A percentile compares a stretch with the other conserved stretches of the same genome.
These are phyloP conservation scores for Sonneratia caseolaris DNA, from an alignment of 345 rosid genomes.

Conservation along the genomic window DNA sequence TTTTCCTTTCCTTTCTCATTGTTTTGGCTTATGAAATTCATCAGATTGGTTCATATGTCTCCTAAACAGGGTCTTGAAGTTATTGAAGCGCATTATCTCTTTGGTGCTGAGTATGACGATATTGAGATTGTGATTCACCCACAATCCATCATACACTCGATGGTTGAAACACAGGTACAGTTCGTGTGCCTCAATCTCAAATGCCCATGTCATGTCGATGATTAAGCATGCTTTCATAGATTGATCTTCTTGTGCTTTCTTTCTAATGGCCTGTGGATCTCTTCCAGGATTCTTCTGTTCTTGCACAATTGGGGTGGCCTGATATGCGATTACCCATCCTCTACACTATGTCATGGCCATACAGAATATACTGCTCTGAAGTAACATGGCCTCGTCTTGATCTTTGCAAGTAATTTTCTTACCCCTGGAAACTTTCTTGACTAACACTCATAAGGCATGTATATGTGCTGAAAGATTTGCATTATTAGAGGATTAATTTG, in stretches of 20 bases:
- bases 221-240: neutral
- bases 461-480: neutral
- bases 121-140: conserved; percentile 93
- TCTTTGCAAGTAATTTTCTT: conserved; percentile 67
- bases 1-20: conserved; percentile 3
- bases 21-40: neutral
- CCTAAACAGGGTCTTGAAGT: conserved; percentile 78
- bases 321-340: conserved; percentile 93
- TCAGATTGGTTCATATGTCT: neutral
- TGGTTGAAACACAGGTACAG: conserved; percentile 87
- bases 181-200: neutral
- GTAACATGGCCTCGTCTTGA: conserved; percentile 92
- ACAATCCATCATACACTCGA: conserved; percentile 84
- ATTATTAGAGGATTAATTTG: neutral
- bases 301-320: conserved; percentile 96
- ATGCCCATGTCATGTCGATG: neutral
- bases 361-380: conserved; percentile 89
- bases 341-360: conserved; percentile 98
- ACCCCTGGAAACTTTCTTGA: neutral
- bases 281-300: conserved; percentile 82
- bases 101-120: conserved; percentile 80
- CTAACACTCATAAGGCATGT: neutral
- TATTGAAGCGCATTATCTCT: conserved; percentile 94
- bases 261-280: conserved; percentile 2
- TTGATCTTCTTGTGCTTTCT: neutral